Evolutionary conservation across 768 basidiomycete genomes (phyloP).

Genomic region (Cystobasidium tubakii): DNA sequence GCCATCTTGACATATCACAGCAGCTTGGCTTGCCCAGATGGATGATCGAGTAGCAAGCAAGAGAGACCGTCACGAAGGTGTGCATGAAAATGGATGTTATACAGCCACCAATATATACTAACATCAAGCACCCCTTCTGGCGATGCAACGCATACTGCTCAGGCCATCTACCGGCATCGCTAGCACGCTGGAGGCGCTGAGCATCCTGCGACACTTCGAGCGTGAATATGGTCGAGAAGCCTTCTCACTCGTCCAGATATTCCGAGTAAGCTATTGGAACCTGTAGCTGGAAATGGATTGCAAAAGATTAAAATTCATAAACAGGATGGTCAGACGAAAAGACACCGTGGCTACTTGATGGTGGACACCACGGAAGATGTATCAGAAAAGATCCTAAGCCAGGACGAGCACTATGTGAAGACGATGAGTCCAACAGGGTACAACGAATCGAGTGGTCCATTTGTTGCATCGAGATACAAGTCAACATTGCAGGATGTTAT

Average conservation of each 20-base stretch:
- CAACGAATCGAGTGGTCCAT: not conserved
- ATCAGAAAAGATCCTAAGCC: not conserved
- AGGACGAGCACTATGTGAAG: slow-evolving; percentile 5
- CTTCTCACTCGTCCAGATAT: not conserved
- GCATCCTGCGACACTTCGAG: slow-evolving; percentile 19
- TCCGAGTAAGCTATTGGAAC: not conserved
- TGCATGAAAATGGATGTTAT: not conserved
- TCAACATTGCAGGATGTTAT: not conserved
- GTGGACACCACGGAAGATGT: not conserved
- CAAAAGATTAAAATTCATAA: not conserved
- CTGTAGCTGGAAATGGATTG: not conserved
- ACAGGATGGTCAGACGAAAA: slow-evolving; percentile 17
- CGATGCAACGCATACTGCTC: slow-evolving; percentile 13
- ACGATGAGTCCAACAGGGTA: not conserved
- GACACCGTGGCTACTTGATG: slow-evolving; percentile 5
- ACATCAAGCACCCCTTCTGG: not conserved
- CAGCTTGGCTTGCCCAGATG: not conserved
- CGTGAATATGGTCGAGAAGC: slow-evolving; percentile 6
- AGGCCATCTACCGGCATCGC: slow-evolving; percentile 10
- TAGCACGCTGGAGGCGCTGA: slow-evolving; percentile 28
- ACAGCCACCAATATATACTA: not conserved
- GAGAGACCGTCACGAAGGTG: not conserved
- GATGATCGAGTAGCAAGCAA: not conserved
- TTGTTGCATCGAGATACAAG: not conserved
- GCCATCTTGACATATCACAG: not conserved